Evolutionary conservation across 768 basidiomycete genomes (phyloP).

Genomic region (Strobilomyces dryophilus): DNA sequence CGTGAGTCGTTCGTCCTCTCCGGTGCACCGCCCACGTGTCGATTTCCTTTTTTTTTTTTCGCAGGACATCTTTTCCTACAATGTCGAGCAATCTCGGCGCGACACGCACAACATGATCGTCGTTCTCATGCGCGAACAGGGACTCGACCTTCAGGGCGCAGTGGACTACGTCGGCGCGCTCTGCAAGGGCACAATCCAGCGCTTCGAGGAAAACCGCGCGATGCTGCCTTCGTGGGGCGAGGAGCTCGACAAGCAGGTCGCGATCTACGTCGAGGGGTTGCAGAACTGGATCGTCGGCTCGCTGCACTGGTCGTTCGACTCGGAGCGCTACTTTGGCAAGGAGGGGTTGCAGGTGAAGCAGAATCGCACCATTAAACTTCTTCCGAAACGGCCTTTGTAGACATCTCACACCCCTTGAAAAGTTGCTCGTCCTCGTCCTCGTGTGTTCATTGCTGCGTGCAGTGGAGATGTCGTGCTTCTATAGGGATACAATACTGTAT

Average conservation of each 20-base stretch:
- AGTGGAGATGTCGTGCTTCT: neutral
- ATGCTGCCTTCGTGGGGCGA: conserved; percentile 60
- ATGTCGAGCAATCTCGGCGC: conserved; percentile 65
- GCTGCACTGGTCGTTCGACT: conserved; percentile 70
- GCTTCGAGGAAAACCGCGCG: conserved; percentile 44
- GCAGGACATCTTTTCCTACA: conserved; percentile 74
- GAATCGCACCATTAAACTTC: conserved; percentile 47
- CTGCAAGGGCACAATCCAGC: conserved; percentile 51
- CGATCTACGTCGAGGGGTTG: conserved; percentile 56
- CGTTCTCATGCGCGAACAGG: conserved; percentile 62
- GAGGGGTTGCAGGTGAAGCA: conserved; percentile 53
- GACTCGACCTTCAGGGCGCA: conserved; percentile 55
- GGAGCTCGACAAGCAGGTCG: conserved; percentile 55
- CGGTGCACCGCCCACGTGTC: neutral
- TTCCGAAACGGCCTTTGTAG: conserved; percentile 35
- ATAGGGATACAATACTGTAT: conserved; percentile 5
- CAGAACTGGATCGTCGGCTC: conserved; percentile 72
- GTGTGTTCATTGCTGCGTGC: neutral
- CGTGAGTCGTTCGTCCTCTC: conserved; percentile 18
- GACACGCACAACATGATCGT: conserved; percentile 71
- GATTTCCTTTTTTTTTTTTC: neutral
- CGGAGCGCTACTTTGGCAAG: conserved; percentile 63
- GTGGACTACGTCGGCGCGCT: conserved; percentile 61
- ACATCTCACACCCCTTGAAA: neutral
- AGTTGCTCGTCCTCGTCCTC: neutral